phyloP scores from a whole-genome alignment of 2,329 filamentous ascomycete species.

The Fusarium xyrophilum region DNA sequence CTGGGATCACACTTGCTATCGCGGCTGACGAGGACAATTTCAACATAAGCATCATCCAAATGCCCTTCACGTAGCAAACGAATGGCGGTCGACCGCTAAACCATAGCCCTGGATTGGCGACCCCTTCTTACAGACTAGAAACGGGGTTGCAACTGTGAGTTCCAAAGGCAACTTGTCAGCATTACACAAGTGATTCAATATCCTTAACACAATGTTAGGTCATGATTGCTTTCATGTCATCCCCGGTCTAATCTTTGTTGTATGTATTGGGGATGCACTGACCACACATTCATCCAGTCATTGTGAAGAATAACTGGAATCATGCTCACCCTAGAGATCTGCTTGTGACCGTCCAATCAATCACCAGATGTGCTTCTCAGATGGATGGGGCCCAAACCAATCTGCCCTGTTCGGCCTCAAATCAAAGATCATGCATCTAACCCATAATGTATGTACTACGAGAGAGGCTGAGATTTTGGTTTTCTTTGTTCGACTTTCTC shows the following conservation, averaged over 20 bases:
- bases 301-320: neutral
- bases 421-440: constrained; percentile 18
- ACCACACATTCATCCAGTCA: constrained; percentile 16
- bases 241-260: neutral
- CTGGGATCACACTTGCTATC: constrained; percentile 24
- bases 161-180: neutral
- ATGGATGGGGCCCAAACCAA: neutral
- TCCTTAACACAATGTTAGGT: neutral
- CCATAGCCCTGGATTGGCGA: neutral
- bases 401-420: neutral
- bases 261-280: constrained; percentile 1
- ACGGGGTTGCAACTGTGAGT: neutral
- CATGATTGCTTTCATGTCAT: neutral
- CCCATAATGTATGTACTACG: neutral
- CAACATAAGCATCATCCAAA: constrained; percentile 15
- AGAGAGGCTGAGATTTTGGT: constrained; percentile 27
- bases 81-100: neutral
- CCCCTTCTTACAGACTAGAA: neutral
- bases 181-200: neutral
- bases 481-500: constrained; percentile 4
- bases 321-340: neutral
- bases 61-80: constrained; percentile 5
- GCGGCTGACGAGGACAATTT: constrained; percentile 19
- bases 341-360: neutral
- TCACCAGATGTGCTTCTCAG: constrained; percentile 2